These are phyloP conservation scores for Penicillium sp. DNA, from an alignment of 2,329 filamentous ascomycete species.

Conservation along the genomic window DNA sequence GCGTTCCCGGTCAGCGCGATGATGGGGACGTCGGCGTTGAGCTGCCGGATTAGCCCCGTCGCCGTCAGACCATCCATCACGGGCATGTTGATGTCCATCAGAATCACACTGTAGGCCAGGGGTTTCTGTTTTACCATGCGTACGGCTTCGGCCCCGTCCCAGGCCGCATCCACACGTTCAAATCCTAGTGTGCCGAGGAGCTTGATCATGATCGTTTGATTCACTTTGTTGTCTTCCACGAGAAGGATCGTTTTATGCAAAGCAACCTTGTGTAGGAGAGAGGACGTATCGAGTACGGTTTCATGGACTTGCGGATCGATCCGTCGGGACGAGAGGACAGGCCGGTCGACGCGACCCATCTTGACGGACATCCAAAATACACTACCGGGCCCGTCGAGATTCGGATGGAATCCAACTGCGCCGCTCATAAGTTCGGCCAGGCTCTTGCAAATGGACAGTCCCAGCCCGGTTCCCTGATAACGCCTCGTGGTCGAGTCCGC, in stretches of 20 bases:
- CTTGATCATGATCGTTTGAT: slow-evolving; percentile 43
- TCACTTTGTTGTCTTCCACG: slow-evolving; percentile 46
- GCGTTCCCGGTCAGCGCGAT: slow-evolving; percentile 59
- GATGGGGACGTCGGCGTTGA: slow-evolving; percentile 46
- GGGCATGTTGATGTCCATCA: slow-evolving; percentile 52
- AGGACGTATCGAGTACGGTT: slow-evolving; percentile 18
- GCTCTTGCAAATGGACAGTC: slow-evolving; percentile 58
- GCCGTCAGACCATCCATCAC: slow-evolving; percentile 48
- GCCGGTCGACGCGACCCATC: slow-evolving; percentile 39
- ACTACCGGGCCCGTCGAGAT: slow-evolving; percentile 49
- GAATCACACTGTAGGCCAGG: slow-evolving; percentile 43
- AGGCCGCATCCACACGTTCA: slow-evolving; percentile 42
- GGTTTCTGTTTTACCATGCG: slow-evolving; percentile 43
- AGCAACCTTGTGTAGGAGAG: slow-evolving; percentile 39
- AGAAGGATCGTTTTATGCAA: slow-evolving; percentile 42
- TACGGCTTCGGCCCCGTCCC: slow-evolving; percentile 47
- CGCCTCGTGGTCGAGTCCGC: slow-evolving; percentile 54
- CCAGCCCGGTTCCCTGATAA: slow-evolving; percentile 57
- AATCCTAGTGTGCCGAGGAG: slow-evolving; percentile 42
- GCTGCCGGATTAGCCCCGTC: slow-evolving; percentile 43
- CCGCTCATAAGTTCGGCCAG: slow-evolving; percentile 59
- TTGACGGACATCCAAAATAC: slow-evolving; percentile 54
- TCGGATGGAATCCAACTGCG: slow-evolving; percentile 46
- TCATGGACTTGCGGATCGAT: slow-evolving; percentile 15
- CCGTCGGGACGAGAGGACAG: slow-evolving; percentile 28